Evolutionary conservation across 148 eudicot genomes (phyloP).

Genomic region (Fagopyrum tataricum): DNA sequence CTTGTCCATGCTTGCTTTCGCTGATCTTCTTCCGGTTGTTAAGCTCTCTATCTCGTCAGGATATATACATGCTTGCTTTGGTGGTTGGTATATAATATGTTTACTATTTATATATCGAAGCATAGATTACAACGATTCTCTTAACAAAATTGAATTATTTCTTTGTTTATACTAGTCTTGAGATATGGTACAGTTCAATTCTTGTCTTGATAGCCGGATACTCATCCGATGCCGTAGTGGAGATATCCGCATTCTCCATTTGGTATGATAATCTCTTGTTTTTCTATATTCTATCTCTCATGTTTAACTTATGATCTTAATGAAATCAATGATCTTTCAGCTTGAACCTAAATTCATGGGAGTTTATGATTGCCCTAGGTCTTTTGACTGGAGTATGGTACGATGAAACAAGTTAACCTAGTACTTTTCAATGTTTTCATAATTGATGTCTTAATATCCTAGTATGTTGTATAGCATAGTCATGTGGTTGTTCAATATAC

Average conservation of each 20-base stretch:
- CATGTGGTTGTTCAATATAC: too few species aligned
- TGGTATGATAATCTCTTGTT: constrained; percentile 4
- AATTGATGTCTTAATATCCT: background rate
- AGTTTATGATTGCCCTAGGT: background rate
- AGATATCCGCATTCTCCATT: background rate
- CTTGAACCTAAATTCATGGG: background rate
- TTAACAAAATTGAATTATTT: background rate
- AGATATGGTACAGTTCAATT: too few species aligned
- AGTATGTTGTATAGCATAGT: too few species aligned
- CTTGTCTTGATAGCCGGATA: too few species aligned
- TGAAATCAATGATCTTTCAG: background rate
- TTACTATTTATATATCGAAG: too few species aligned
- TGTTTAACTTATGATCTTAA: background rate
- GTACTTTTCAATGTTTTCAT: too few species aligned
- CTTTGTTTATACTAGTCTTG: too few species aligned
- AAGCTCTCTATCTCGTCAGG: background rate
- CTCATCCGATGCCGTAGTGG: too few species aligned
- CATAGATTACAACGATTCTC: too few species aligned
- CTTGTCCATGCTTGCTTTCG: background rate
- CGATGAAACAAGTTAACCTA: constrained; percentile 13
- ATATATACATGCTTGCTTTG: background rate
- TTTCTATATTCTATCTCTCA: background rate
- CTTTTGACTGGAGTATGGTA: background rate
- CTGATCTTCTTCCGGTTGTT: background rate
- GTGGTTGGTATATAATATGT: background rate